Conservation (phyloP, 1,284 basidiomycete species). For the Tylopilus orsonianus region DNA sequence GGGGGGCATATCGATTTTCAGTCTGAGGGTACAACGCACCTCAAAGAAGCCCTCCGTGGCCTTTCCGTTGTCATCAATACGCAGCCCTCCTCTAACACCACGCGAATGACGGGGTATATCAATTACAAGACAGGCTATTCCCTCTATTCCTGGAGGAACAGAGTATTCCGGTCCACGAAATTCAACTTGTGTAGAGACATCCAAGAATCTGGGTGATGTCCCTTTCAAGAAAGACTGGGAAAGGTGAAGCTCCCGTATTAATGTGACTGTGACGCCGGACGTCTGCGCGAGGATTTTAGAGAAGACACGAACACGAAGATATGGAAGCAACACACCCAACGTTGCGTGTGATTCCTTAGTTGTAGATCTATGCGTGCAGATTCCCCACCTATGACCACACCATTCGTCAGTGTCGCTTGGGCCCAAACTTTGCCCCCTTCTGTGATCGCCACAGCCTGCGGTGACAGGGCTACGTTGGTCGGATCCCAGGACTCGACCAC, state of each 20-base stretch:
- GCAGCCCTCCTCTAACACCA: conserved; percentile 56
- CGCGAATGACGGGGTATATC: conserved; percentile 64
- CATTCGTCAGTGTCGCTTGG: conserved; percentile 62
- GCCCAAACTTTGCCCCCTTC: conserved; percentile 78
- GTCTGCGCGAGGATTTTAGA: conserved; percentile 46
- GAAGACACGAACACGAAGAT: background rate
- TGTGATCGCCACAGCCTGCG: conserved; percentile 62
- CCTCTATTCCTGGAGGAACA: conserved; percentile 68
- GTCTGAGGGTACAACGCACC: conserved; percentile 37
- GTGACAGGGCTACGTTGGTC: conserved; percentile 37
- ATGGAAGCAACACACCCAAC: conserved; percentile 52
- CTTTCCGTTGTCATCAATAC: conserved; percentile 38
- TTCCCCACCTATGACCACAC: conserved; percentile 63
- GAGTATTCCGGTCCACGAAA: conserved; percentile 72
- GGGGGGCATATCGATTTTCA: conserved; percentile 30
- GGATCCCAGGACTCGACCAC: conserved; percentile 58
- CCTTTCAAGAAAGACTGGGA: conserved; percentile 42
- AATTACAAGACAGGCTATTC: conserved; percentile 72
- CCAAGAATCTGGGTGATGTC: conserved; percentile 51
- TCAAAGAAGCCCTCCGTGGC: conserved; percentile 60
- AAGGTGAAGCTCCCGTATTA: conserved; percentile 60
- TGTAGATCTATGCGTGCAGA: conserved; percentile 69
- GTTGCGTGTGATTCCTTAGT: conserved; percentile 74
- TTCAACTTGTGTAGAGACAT: conserved; percentile 64
- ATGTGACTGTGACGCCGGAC: conserved; percentile 55